These are phyloP conservation scores for Lizonia empirigonia DNA, from an alignment of 2,329 filamentous ascomycete species.

Conservation along the genomic window DNA sequence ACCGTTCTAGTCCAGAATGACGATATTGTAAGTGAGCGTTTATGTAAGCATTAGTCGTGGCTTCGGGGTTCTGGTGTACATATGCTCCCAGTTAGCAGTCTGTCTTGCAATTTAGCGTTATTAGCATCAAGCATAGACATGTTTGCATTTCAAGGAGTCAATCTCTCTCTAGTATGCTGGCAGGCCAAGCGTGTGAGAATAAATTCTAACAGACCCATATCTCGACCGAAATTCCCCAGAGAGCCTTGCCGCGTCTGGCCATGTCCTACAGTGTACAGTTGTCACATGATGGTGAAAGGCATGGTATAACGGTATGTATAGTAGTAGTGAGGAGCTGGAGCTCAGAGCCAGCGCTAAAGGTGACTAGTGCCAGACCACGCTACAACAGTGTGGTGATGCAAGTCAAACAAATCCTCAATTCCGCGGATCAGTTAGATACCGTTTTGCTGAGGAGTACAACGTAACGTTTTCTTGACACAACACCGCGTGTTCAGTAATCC, in stretches of 20 bases:
- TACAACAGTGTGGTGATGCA: background rate
- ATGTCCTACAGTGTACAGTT: background rate
- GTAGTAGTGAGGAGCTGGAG: too few species aligned
- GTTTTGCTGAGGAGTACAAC: background rate
- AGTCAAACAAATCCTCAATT: background rate
- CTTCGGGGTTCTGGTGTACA: background rate
- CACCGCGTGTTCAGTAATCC: background rate
- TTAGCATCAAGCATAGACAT: background rate
- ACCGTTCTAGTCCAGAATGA: background rate
- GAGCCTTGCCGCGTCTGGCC: background rate
- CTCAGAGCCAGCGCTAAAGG: too few species aligned
- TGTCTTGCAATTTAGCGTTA: slow-evolving; percentile 4
- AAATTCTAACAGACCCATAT: too few species aligned
- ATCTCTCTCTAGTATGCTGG: background rate
- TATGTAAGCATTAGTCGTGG: background rate
- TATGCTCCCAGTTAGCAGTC: background rate
- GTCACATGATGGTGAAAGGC: too few species aligned
- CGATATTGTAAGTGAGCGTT: background rate
- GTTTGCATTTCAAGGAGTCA: background rate
- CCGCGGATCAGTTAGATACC: background rate
- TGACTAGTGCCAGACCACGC: too few species aligned
- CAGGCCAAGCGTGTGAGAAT: background rate
- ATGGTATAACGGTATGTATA: too few species aligned
- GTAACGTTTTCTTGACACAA: background rate
- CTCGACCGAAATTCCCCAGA: background rate